Percentiles rank a stretch among this genome's conserved stretches.
Evolutionary conservation across 352 stramenopile species (phyloP).

Genomic region (Achlya hypogyna): DNA sequence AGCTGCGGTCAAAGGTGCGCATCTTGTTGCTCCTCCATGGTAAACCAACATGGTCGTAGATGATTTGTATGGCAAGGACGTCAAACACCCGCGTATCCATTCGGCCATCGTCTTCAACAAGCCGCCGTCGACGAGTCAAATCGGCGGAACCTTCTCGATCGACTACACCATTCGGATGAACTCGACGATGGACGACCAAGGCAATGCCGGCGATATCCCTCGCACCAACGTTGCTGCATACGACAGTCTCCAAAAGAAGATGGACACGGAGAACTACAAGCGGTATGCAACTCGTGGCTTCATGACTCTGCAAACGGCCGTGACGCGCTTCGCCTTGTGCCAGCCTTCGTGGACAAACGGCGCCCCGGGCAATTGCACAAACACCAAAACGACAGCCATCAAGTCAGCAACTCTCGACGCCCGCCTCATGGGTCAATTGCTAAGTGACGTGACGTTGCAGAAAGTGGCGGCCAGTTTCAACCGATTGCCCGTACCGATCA

Average conservation of each 20-base stretch:
- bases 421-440: slow-evolving; percentile 22
- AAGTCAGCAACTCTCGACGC: slow-evolving; percentile 19
- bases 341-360: slow-evolving; percentile 28
- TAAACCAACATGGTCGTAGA: neutral
- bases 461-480: neutral
- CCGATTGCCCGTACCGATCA: slow-evolving; percentile 19
- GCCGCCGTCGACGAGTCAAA: slow-evolving; percentile 19
- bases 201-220: slow-evolving; percentile 24
- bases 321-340: slow-evolving; percentile 36
- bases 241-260: slow-evolving; percentile 21
- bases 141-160: slow-evolving; percentile 31
- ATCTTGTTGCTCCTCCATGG: slow-evolving; percentile 21
- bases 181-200: slow-evolving; percentile 29
- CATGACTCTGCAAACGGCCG: slow-evolving; percentile 41
- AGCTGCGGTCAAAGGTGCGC: slow-evolving; percentile 28
- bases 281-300: slow-evolving; percentile 30
- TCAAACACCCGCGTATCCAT: slow-evolving; percentile 27
- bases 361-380: slow-evolving; percentile 26
- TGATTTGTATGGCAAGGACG: slow-evolving; percentile 24
- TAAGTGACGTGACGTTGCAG: slow-evolving; percentile 17
- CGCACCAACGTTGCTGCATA: slow-evolving; percentile 22
- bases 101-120: slow-evolving; percentile 38
- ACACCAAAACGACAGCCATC: slow-evolving; percentile 6
- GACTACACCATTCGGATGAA: slow-evolving; percentile 45
- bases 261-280: slow-evolving; percentile 23